Evolutionary conservation across 179 eudicot species (phyloP), one percentile per base, ranked within the genome.

Genomic region (Silene noctiflora): DNA sequence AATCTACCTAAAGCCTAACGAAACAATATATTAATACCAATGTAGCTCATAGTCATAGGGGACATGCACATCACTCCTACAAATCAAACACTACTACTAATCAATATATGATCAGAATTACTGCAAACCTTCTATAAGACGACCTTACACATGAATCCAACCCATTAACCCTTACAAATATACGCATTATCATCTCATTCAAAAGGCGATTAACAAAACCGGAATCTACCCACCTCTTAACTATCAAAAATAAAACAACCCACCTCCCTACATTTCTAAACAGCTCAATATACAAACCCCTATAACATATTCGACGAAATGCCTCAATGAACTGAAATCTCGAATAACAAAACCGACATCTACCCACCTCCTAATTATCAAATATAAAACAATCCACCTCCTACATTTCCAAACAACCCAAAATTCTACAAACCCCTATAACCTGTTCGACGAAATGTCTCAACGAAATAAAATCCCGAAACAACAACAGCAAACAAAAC

Each of bases 371-470:
- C 25, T 59, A 59, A 20, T 20, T 19, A 51, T 51, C 58, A 51
- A 51, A 51, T 14, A 12, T 0, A 12, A 12, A 12, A n/a, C 17
- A 8, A 61, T 14, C 66, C 66, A 61, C 27, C 66, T 25, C 39
- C 29, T 63, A 29, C 7, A 27, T 51, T 16, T 4, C 4, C 14
- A 51, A 51, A 51, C 58, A 64, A 13, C 17, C 17, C 5, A 64
- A 64, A 62, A 11, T 12, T 11, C 6, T 11, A 27, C 16, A 0
- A 9, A 64, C 44, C 21, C 72, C 9, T 14, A 64, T 1, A 73
- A 65, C 2, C 1, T 73, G 81, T 72, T 77, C 60, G 77, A 72
- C 39, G 8, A 78, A 81, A 85, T 76, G 76, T 20, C 82, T 67
- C 56, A 79, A 71, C 14, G 19, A 67, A 33, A 24, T 2, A 1